Conservation (phyloP, 2,329 filamentous ascomycete genomes). For the Hypomyces perniciosus region DNA sequence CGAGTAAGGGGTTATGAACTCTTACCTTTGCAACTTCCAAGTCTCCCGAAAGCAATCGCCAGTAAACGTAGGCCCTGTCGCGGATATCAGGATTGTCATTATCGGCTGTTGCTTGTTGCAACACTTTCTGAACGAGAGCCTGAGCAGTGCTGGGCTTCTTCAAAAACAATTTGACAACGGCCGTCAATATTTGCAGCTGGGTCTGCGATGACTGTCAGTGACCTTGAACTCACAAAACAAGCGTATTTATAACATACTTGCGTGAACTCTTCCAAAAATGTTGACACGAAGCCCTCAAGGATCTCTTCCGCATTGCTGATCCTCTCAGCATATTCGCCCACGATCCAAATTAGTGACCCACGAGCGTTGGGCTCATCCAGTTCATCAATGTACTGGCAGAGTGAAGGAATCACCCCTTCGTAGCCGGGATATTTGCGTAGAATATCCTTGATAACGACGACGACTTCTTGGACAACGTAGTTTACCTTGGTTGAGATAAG, state of each 20-base stretch:
- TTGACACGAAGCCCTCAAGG: slow-evolving; percentile 81
- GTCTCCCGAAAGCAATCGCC: slow-evolving; percentile 90
- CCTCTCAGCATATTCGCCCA: slow-evolving; percentile 98
- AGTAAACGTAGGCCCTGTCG: slow-evolving; percentile 96
- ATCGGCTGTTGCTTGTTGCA: slow-evolving; percentile 86
- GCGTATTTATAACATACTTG: slow-evolving; percentile 51
- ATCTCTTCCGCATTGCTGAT: slow-evolving; percentile 99
- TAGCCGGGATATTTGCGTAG: slow-evolving; percentile 96
- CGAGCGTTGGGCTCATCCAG: slow-evolving; percentile 89
- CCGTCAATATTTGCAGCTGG: slow-evolving; percentile 95
- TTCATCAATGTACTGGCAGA: slow-evolving; percentile 96
- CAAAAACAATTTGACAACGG: slow-evolving; percentile 93
- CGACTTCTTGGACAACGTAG: slow-evolving; percentile 96
- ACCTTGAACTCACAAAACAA: background rate
- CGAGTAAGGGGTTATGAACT: background rate
- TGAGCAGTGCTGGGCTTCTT: slow-evolving; percentile 94
- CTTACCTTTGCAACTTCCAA: slow-evolving; percentile 78
- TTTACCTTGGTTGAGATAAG: slow-evolving; percentile 97
- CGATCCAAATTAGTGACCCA: slow-evolving; percentile 94
- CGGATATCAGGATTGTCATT: slow-evolving; percentile 97
- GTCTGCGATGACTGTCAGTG: slow-evolving; percentile 48
- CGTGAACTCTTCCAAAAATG: slow-evolving; percentile 93
- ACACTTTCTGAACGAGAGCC: slow-evolving; percentile 84
- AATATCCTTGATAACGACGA: slow-evolving; percentile 99
- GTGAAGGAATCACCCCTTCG: slow-evolving; percentile 92